phyloP scores from a whole-genome alignment of 805 yeast species.

The Jamesozyma jinghongensis region DNA sequence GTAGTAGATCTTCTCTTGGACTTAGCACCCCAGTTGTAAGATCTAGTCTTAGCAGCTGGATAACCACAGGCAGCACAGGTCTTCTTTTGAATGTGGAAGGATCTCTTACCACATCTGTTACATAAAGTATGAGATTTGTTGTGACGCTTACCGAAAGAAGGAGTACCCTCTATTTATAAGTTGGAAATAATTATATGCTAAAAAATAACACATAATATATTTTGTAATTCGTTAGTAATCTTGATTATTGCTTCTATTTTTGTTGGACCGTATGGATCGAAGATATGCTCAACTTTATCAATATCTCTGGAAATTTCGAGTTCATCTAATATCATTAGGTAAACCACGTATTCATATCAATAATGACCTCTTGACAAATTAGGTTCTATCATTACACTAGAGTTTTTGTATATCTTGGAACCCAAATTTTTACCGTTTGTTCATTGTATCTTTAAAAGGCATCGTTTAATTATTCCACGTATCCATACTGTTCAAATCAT shows the following conservation, averaged over 20 bases:
- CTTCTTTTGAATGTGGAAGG: slow-evolving; percentile 98
- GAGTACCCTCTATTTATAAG: slow-evolving; percentile 79
- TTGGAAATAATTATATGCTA: slow-evolving; percentile 9
- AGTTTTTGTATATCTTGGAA: no score
- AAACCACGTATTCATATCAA: no score
- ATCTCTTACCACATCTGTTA: slow-evolving; percentile 98
- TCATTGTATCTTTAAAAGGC: no score
- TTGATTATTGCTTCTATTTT: background rate
- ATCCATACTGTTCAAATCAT: no score
- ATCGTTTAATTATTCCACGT: no score
- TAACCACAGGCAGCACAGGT: slow-evolving; percentile 98
- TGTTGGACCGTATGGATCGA: no score
- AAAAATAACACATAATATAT: background rate
- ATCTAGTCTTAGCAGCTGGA: slow-evolving; percentile 98
- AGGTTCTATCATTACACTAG: no score
- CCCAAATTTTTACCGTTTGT: no score
- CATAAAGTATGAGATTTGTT: slow-evolving; percentile 98
- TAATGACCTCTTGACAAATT: no score
- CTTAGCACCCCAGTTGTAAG: slow-evolving; percentile 98
- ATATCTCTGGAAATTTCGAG: no score
- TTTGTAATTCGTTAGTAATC: slow-evolving; percentile 5
- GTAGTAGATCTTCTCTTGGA: slow-evolving; percentile 99
- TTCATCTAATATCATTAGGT: no score
- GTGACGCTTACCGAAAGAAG: slow-evolving; percentile 99
- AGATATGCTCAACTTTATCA: no score